phyloP scores from a whole-genome alignment of 768 basidiomycete species.

The Xerocomellus dryophilus region DNA sequence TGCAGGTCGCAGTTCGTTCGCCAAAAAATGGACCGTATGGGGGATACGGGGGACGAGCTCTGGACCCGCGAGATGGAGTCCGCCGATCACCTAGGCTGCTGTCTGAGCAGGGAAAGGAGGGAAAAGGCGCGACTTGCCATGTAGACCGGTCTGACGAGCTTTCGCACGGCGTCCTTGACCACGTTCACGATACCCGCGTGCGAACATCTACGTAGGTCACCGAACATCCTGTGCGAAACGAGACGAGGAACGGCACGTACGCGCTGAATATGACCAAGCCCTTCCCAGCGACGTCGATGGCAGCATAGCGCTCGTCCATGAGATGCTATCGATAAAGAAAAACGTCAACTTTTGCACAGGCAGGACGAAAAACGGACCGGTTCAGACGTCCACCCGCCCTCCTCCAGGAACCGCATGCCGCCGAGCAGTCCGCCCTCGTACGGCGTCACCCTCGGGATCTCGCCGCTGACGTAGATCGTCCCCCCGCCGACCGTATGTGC shows the following conservation, averaged over 20 bases:
- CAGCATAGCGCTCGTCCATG: constrained; percentile 81
- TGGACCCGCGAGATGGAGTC: constrained; percentile 76
- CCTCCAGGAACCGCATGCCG: constrained; percentile 56
- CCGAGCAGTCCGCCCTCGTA: constrained; percentile 71
- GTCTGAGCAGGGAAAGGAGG: not conserved
- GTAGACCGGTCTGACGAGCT: constrained; percentile 65
- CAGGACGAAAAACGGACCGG: constrained; percentile 37
- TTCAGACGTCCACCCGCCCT: constrained; percentile 49
- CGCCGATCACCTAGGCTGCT: constrained; percentile 63
- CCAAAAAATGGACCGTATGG: constrained; percentile 69
- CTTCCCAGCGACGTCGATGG: constrained; percentile 74
- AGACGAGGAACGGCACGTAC: constrained; percentile 41
- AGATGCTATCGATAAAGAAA: constrained; percentile 47
- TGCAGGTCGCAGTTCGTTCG: constrained; percentile 53
- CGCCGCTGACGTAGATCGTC: constrained; percentile 75
- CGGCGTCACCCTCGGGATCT: constrained; percentile 66
- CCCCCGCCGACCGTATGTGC: constrained; percentile 65
- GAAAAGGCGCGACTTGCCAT: constrained; percentile 47
- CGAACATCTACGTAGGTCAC: constrained; percentile 43
- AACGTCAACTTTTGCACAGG: not conserved
- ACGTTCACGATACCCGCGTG: constrained; percentile 89
- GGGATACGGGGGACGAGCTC: constrained; percentile 61
- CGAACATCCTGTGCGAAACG: not conserved
- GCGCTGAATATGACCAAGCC: constrained; percentile 83
- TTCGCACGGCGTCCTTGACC: constrained; percentile 60